Evolutionary conservation across 352 stramenopile species (phyloP), one percentile per base, ranked within the genome.

Genomic region (Phytophthora litchii): DNA sequence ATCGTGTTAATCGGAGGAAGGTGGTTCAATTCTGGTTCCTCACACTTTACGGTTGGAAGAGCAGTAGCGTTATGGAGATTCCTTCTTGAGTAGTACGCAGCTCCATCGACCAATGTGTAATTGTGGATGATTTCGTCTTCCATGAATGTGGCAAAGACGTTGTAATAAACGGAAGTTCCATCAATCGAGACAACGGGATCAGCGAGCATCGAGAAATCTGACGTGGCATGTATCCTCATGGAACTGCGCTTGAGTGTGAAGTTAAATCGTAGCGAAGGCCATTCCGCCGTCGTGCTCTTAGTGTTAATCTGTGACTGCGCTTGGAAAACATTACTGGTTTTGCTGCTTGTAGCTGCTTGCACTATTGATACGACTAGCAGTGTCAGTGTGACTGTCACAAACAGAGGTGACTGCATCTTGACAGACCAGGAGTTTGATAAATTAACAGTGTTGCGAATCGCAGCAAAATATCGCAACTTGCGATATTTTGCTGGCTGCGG

Each of bases 171-270:
- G 10, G 29, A 50, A 0, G 11, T 19, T 16, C 20, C 40, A 35
- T 63, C 54, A 29, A 25, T 25, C 1, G 20, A 52, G 19, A 64
- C 37, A 13, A 66, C 37, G 5, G 58, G 70, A 12, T 54, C 63
- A 16, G 44, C 54, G 4, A 56, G 6, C 17, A 63, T 31, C 7
- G 45, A 44, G 41, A 75, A 68, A 8, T 61, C 19, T 12, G 67
- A 61, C 21, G 61, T 21, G 1, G 64, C 67, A 34, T 65, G 42
- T 1, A 76, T 21, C 12, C 34, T 36, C 72, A 77, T 77, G 29
- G 58, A 55, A 25, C 12, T 55, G 14, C 67, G 64, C 41, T 77
- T 76, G 49, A 74, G 41, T 0, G 44, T 61, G 41, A 77, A 65
- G 11, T 56, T 45, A 14, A 80, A 50, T 10, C 46, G 48, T 3